Evolutionary conservation across 768 basidiomycete species (phyloP), one percentile per base, ranked within the genome.

Genomic region (Rubroboletus satanas): DNA sequence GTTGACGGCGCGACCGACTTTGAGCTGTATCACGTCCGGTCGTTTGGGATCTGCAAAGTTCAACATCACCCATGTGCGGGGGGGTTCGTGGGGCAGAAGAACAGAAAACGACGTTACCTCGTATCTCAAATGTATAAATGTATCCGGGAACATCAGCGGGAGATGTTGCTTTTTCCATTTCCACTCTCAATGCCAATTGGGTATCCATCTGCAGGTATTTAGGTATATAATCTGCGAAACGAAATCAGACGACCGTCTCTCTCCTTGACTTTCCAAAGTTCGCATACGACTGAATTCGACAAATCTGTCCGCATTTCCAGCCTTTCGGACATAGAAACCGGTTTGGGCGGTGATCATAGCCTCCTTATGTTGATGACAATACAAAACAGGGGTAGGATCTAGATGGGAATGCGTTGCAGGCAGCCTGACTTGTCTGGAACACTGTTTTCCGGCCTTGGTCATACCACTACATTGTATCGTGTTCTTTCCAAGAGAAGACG

Each of bases 101-200:
- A 47, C n/a, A 45, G 26, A 7, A 45, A 17, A 26, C 8, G 15
- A 50, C 60, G 68, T 43, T 66, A 88, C 88, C 86, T 67, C 83
- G 78, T 53, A 93, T 87, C 68, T 92, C 87, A 66, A 86, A 93
- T 0, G 83, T 81, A 60, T 93, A 93, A 47, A 93, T 92, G 62
- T 88, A 91, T 0, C 91, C 91, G 5, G 79, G 74, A 18, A 76
- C 79, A 59, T 93, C 90, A 9, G 80, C 77, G 3, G 62, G 54
- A 5, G 87, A 81, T 4, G 74, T 74, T 11, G 77, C 64, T 39
- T 79, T 80, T 58, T 76, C 75, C 82, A 85, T 85, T 65, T 81
- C 80, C 28, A 67, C 67, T 54, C 77, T 74, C 35, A 85, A 67
- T 2, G 83, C 78, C 31, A 79, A 74, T 61, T 84, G 83, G 29